Evolutionary conservation across 257 asterid genomes (phyloP).

Genomic region (Scutellaria baicalensis): DNA sequence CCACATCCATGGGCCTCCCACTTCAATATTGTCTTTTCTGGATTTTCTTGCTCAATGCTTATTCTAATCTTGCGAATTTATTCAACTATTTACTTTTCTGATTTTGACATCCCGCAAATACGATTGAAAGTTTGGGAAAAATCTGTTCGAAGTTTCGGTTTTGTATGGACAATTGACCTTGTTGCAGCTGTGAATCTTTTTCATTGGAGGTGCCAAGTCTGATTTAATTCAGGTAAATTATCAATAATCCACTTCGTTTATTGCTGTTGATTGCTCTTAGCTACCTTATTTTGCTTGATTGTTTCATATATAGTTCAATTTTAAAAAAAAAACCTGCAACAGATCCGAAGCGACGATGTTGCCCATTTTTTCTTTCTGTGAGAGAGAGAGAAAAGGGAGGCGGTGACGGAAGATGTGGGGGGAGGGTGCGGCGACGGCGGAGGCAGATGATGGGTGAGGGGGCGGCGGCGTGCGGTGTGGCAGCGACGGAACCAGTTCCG

Average conservation of each 20-base stretch:
- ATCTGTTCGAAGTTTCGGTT: background rate
- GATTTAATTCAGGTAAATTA: conserved; percentile 16
- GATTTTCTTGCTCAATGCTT: background rate
- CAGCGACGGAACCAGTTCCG: too few relatives aligned
- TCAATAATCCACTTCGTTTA: background rate
- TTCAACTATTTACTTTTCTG: background rate
- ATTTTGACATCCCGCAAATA: background rate
- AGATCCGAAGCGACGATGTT: too few relatives aligned
- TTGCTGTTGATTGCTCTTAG: background rate
- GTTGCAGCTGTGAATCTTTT: conserved; percentile 8
- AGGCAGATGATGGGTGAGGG: too few relatives aligned
- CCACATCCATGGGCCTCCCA: too few relatives aligned
- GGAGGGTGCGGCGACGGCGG: too few relatives aligned
- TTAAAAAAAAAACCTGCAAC: too few relatives aligned
- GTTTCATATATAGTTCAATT: conserved; percentile 2
- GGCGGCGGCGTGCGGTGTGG: too few relatives aligned
- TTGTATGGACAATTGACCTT: background rate
- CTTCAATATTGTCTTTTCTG: background rate
- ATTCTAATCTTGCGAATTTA: background rate
- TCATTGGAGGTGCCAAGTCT: conserved; percentile 4
- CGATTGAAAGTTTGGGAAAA: conserved; percentile 8
- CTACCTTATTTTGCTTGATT: background rate
- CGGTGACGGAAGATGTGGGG: too few relatives aligned
- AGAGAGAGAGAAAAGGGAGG: too few relatives aligned
- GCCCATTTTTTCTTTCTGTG: too few relatives aligned